Evolutionary conservation across 1,284 basidiomycete genomes (phyloP), one percentile per base, ranked within the genome.

Genomic region (Heimioporus retisporus): DNA sequence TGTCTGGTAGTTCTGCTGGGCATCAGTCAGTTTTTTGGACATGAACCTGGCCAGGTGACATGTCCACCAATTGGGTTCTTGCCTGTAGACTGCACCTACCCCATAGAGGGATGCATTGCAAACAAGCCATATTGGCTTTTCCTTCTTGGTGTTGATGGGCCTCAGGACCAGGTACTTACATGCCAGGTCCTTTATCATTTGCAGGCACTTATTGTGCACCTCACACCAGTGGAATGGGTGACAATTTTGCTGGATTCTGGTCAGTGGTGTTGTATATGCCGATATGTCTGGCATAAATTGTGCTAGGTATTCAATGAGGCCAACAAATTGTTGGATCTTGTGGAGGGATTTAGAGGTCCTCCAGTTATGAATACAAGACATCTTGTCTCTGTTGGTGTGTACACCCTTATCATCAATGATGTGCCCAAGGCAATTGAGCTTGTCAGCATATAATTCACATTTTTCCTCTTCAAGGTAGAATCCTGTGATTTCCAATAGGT

Each of bases 51-150:
- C 80, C 0, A 80, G 82, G 10, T 7, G 73, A 50, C 81, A 82
- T 0, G 70, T 74, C n/a, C 73, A 66, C 82, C 83, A 44, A 18
- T 57, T 25, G n/a, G n/a, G 13, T 3, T 43, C 56, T 25, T 57
- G 56, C 5, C 56, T 14, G 84, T 82, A 81, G 67, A 83, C 70
- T 0, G 79, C 78, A 0, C 84, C 81, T 0, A 83, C 68, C 0
- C 84, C 81, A 3, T 75, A 72, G 0, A 77, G 71, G 0, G 80
- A 85, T 0, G 82, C 80, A 57, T 86, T 80, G 59, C 81, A 82
- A 3, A 85, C 81, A 0, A 85, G 59, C 81, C 81, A 85, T 6
- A 85, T 84, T 0, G 79, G 75, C 53, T 82, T 77, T 6, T 25
- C 8, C 16, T 43, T 51, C 4, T 19, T 16, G 2, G 48, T 48